A percentile compares a stretch with the other conserved stretches of the same genome.
phyloP scores from a whole-genome alignment of 345 rosid species.

The Gossypium herbaceum region DNA sequence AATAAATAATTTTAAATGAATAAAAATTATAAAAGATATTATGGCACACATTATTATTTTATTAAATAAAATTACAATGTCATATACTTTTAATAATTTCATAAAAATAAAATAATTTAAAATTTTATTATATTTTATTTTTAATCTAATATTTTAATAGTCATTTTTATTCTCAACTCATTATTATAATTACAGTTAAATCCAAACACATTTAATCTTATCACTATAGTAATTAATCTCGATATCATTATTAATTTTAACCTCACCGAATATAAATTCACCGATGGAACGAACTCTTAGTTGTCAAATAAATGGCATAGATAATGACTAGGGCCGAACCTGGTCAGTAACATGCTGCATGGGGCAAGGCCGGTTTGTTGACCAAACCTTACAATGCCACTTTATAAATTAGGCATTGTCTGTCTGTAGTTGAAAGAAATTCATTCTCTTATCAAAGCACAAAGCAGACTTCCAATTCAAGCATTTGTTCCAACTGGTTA shows the following conservation, averaged over 20 bases:
- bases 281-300: accelerated
- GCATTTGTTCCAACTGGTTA: neutral
- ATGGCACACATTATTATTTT: too few species aligned
- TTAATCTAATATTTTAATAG: too few species aligned
- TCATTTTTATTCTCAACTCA: too few species aligned
- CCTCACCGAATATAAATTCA: too few species aligned
- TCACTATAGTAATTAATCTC: too few species aligned
- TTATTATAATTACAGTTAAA: accelerated
- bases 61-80: too few species aligned
- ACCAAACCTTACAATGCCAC: neutral
- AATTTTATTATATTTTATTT: too few species aligned
- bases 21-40: too few species aligned
- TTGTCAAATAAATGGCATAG: neutral
- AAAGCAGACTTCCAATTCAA: neutral
- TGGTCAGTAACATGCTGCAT: neutral
- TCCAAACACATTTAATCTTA: too few species aligned
- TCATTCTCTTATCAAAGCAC: neutral
- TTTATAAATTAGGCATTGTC: neutral
- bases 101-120: too few species aligned
- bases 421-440: neutral
- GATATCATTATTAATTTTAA: accelerated
- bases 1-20: too few species aligned
- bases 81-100: too few species aligned
- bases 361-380: neutral
- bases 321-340: neutral